Evolutionary conservation across 2,329 filamentous ascomycete genomes (phyloP), one percentile per base, ranked within the genome.

Genomic region (Ceratocystis albifundus): DNA sequence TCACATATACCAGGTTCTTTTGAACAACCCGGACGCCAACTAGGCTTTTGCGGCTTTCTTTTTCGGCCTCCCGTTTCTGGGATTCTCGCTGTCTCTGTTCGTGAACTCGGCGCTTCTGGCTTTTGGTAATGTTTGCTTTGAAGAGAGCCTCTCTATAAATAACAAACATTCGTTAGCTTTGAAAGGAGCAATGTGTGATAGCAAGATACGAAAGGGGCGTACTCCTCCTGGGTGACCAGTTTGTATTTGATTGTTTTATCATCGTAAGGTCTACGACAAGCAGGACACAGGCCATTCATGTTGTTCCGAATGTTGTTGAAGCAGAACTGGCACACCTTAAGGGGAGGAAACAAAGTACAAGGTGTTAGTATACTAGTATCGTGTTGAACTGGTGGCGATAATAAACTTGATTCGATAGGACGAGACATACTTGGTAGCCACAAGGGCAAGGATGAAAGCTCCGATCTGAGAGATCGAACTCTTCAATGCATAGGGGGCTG

Each of bases 271-370:
- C 94, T 84, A 77, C 94, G 86, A 75, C 94, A 99, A 71, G 96
- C 96, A n/a, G 94, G 94, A 76, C 94, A 99, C 67, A 96, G 83
- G 45, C 93, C 92, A 74, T 96, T 97, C 83, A 96, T 91, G 72
- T 96, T 96, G 72, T 89, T 96, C 78, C 95, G 96, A 75, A 99
- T 95, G 75, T 97, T 99, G 78, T 99, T 96, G 80, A 93, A 99
- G 79, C 94, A 99, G 78, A 99, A 99, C 80, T 99, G 95, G 77
- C 94, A 99, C 75, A 99, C 93, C 92, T 96, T 57, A n/a, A n/a
- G 6, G 17, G 17, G 17, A 10, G 30, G 22, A 17, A 59, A 59
- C 2, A 30, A n/a, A 25, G 12, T 1, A 59, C 15, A 59, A 12
- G 36, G 25, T 8, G 28, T 59, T 59, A 59, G 55, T 7, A 36